Evolutionary conservation across 441 rosid genomes (phyloP).

Genomic region (Iberis amara): DNA sequence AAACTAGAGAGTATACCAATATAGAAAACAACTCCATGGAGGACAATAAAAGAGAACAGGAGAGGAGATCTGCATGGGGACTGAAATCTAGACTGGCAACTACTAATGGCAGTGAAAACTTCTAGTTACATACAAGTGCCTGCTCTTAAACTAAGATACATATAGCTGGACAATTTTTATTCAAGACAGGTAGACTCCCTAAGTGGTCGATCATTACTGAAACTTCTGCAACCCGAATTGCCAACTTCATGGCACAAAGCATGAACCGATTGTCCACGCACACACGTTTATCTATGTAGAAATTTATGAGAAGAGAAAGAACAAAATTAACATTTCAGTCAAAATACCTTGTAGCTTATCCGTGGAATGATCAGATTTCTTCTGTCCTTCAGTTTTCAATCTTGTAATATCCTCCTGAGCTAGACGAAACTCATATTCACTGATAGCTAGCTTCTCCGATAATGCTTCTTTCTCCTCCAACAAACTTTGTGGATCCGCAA

Average conservation of each 20-base stretch:
- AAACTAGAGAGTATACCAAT: slow-evolving; percentile 1
- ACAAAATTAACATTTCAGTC: not conserved
- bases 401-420: slow-evolving; percentile 79
- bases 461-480: slow-evolving; percentile 77
- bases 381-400: slow-evolving; percentile 62
- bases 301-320: slow-evolving; percentile 7
- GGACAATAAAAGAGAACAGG: slow-evolving; percentile 9
- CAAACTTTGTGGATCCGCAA: slow-evolving; percentile 84
- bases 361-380: slow-evolving; percentile 43
- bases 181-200: slow-evolving; percentile 9
- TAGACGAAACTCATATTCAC: slow-evolving; percentile 81
- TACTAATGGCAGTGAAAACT: slow-evolving; percentile 7
- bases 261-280: slow-evolving; percentile 4
- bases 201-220: slow-evolving; percentile 12
- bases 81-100: slow-evolving; percentile 10
- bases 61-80: not conserved
- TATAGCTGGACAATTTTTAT: not conserved
- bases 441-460: slow-evolving; percentile 70
- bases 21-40: not conserved
- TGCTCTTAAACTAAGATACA: slow-evolving; percentile 17
- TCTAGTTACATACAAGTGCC: slow-evolving; percentile 15
- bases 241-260: not conserved
- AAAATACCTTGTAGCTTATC: slow-evolving; percentile 48
- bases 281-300: not conserved
- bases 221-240: not conserved